Base-by-base conservation (phyloP, 305 asterid species). In the Withania somnifera region DNA sequence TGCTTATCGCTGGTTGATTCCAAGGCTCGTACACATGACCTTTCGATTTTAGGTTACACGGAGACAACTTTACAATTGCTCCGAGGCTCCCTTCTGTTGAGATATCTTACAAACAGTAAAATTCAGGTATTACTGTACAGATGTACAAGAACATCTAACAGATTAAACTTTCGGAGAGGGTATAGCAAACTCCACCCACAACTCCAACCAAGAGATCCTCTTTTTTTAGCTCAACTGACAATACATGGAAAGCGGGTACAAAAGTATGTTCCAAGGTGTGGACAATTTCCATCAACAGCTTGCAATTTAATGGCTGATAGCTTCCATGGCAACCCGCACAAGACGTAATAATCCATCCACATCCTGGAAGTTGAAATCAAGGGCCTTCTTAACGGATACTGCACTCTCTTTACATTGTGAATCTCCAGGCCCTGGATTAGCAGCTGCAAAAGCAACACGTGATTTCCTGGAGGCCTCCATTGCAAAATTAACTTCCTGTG, bases 391-490 rank as follows among this genome's bases (percentile, higher is more conserved):
- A 66, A 96, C 89, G 36, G 91, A 88, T 80, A 89, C 60, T 45
- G 91, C 85, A 47, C 90, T 90, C 84, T 93, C 98, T 52, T 83
- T 85, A 79, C 86, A 84, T 51, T 89, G 85, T 78, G 93, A 84
- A 84, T 92, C 95, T 76, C 91, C 95, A 7, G 84, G 88, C 88
- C 88, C 89, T 34, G 93, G 84, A 76, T 88, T 81, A 84, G 94
- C 94, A 71, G 95, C 89, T 56, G 95, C 85, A 80, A 91, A 90
- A 77, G 97, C 92, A 47, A 71, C 84, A 82, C 94, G 89, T 36
- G 97, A 92, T 91, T 92, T 97, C 86, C 97, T 89, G 38, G 98
- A 90, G 83, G 97, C 98, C 87, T 93, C 98, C 99, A 97, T 97
- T 22, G 98, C 98, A 83, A 84, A 86, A 82, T 66, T 91, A 81